Percentiles rank a stretch among this genome's conserved stretches.
These are phyloP conservation scores for Arthrinium puccinioides DNA, from an alignment of 2,329 filamentous ascomycete species.

Conservation along the genomic window DNA sequence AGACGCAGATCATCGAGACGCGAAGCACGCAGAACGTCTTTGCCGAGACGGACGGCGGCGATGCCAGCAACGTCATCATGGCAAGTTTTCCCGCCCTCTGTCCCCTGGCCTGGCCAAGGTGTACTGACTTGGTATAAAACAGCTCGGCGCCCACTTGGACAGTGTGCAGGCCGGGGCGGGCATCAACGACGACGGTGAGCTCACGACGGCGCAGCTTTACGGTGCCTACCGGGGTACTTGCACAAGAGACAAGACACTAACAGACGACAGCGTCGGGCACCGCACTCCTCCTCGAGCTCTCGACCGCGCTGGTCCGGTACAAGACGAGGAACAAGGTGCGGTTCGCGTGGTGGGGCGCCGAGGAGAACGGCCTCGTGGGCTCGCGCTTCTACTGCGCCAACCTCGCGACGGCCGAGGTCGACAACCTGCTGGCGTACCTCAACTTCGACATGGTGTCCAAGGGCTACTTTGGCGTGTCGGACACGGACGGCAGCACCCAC, in stretches of 20 bases:
- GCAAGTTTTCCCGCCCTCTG: not conserved
- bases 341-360: slow-evolving; percentile 25
- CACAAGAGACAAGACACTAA: no score
- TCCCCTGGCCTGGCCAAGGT: no score
- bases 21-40: slow-evolving; percentile 16
- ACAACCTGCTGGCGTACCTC: slow-evolving; percentile 23
- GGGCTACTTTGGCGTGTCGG: slow-evolving; percentile 25
- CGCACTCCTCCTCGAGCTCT: slow-evolving; percentile 20
- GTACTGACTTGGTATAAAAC: not conserved
- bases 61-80: slow-evolving; percentile 17
- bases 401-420: slow-evolving; percentile 15
- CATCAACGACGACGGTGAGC: slow-evolving; percentile 21
- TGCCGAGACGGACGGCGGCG: slow-evolving; percentile 24
- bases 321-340: slow-evolving; percentile 21
- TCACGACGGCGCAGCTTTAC: no score
- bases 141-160: slow-evolving; percentile 23
- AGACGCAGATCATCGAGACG: slow-evolving; percentile 27
- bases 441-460: slow-evolving; percentile 29
- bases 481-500: slow-evolving; percentile 25
- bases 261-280: slow-evolving; percentile 16
- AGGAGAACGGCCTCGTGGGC: slow-evolving; percentile 22
- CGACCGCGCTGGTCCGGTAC: slow-evolving; percentile 14
- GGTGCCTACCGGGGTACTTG: no score
- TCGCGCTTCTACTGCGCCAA: slow-evolving; percentile 22
- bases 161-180: slow-evolving; percentile 22